phyloP scores from a whole-genome alignment of 2,329 filamentous ascomycete genomes.

The Exophiala dermatitidis region DNA sequence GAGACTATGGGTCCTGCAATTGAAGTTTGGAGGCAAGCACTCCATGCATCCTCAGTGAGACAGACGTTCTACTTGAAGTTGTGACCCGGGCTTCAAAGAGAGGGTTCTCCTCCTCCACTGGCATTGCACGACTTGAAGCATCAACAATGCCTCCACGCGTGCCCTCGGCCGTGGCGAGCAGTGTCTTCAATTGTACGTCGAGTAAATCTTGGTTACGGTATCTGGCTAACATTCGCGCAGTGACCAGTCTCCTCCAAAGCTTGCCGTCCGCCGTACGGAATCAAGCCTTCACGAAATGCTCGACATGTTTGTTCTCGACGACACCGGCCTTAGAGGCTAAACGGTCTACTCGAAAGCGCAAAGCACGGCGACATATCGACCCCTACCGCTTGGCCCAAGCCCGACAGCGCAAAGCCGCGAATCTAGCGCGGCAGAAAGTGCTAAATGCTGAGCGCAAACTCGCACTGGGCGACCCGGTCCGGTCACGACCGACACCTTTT shows the following conservation, averaged over 20 bases:
- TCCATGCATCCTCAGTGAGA: too few relatives aligned
- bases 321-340: constrained; percentile 42
- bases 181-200: constrained; percentile 22
- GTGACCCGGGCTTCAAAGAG: neutral
- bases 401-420: constrained; percentile 74
- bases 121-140: neutral
- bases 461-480: constrained; percentile 67
- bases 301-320: constrained; percentile 38
- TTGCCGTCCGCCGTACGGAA: constrained; percentile 20
- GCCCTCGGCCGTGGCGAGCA: constrained; percentile 10
- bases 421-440: constrained; percentile 65
- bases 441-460: constrained; percentile 59
- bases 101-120: neutral
- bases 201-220: neutral
- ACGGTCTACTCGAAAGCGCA: constrained; percentile 18
- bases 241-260: constrained; percentile 24
- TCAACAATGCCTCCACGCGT: constrained; percentile 22
- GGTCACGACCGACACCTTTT: constrained; percentile 73
- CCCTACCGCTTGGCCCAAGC: constrained; percentile 77
- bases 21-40: too few relatives aligned
- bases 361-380: constrained; percentile 42
- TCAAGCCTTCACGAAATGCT: constrained; percentile 25
- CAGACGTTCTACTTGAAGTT: neutral
- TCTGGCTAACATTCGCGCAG: constrained; percentile 15
- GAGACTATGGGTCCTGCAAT: neutral